phyloP scores from a whole-genome alignment of 129 eudicot species.

The Rutidosis leptorrhynchoides region DNA sequence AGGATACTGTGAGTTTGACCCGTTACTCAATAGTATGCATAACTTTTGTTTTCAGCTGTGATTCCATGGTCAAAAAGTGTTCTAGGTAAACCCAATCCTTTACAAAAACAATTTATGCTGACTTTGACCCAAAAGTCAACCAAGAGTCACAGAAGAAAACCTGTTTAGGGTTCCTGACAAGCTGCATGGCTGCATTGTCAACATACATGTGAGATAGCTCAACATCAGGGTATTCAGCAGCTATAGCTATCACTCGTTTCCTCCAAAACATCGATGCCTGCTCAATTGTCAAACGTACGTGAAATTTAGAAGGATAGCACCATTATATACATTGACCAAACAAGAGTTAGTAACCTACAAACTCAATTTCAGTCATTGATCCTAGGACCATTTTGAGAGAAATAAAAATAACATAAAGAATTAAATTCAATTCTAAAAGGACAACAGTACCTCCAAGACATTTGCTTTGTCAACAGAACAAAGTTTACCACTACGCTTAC shows the following conservation, averaged over 20 bases:
- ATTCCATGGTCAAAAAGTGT: not conserved
- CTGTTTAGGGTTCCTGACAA: constrained; percentile 91
- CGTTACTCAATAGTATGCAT: not conserved
- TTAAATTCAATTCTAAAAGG: not conserved
- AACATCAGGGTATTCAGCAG: constrained; percentile 86
- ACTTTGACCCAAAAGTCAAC: not conserved
- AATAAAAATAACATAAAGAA: not conserved
- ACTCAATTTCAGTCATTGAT: not conserved
- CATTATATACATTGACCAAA: not conserved
- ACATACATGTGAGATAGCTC: constrained; percentile 96
- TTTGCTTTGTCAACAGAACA: constrained; percentile 99
- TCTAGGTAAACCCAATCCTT: not conserved
- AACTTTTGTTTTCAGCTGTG: not conserved
- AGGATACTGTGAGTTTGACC: constrained; percentile 1
- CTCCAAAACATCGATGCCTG: constrained; percentile 98
- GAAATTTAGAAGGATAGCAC: not conserved
- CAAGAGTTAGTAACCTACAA: not conserved
- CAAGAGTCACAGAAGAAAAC: constrained; percentile 31
- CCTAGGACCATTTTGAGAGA: not conserved
- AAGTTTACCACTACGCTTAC: constrained; percentile 79
- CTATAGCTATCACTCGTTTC: constrained; percentile 62
- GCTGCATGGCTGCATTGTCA: constrained; percentile 99
- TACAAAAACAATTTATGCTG: not conserved
- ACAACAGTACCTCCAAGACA: constrained; percentile 73
- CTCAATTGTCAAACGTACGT: not conserved